Conservation (phyloP, 306 rosid species). For the Begonia masoniana region DNA sequence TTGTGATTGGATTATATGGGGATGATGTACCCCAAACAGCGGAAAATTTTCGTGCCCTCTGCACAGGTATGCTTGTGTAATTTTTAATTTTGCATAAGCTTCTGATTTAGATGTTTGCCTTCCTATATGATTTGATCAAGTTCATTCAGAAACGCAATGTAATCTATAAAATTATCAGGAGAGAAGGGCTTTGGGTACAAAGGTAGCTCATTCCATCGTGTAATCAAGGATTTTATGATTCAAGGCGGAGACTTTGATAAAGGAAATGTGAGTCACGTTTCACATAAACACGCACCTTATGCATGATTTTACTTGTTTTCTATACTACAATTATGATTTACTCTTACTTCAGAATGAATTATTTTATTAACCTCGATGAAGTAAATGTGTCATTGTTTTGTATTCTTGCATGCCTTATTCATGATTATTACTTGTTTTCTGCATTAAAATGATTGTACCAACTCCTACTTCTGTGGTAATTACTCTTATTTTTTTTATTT, state of each 20-base stretch:
- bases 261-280: slow-evolving; percentile 50
- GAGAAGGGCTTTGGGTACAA: slow-evolving; percentile 95
- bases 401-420: no score
- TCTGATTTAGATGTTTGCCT: not conserved
- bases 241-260: slow-evolving; percentile 96
- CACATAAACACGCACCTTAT: not conserved
- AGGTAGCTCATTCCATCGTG: slow-evolving; percentile 73
- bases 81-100: not conserved
- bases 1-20: slow-evolving; percentile 89
- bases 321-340: not conserved
- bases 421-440: no score
- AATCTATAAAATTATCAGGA: slow-evolving; percentile 24
- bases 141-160: not conserved
- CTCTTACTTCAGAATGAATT: not conserved
- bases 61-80: slow-evolving; percentile 43
- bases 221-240: slow-evolving; percentile 95
- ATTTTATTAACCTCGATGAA: not conserved
- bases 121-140: not conserved
- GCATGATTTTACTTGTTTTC: not conserved
- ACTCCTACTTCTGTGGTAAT: no score
- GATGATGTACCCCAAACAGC: slow-evolving; percentile 91
- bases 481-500: no score
- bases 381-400: no score
- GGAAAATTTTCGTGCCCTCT: slow-evolving; percentile 92
- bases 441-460: no score